Base-by-base conservation (phyloP, 495 filamentous ascomycete species). In the Neurospora sp. region DNA sequence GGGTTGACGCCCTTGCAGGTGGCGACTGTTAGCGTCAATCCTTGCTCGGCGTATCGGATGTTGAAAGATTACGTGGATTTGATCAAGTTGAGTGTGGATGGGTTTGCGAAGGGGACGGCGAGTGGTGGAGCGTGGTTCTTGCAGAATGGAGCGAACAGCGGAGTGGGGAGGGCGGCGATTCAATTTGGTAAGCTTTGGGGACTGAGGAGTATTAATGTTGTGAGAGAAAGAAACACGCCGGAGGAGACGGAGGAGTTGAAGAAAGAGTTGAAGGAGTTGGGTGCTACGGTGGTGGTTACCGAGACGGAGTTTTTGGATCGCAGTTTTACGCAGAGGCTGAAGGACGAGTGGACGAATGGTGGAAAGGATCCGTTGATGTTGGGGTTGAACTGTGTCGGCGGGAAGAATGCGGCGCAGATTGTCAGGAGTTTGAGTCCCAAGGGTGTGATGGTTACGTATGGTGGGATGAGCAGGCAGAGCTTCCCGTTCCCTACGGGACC, bases 71-170 rank as follows among this genome's bases (percentile, higher is more conserved):
- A 94, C 79, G 90, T 89, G 54, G 81, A 87, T 9, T 82, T 77
- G 87, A 75, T 82, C 42, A 74, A 62, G 21, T 34, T 73, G 36
- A 77, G 76, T 37, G 73, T 82, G 19, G 81, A 81, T 87, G 77
- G 72, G 40, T 80, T 75, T 28, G 24, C 54, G 6, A 38, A 76
- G 54, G 75, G 76, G 48, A 31, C 75, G 43, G 43, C 71, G 76
- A n/a, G 71, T 71, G 89, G 90, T 70, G 92, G 92, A 15, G 88
- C 92, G 40, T 99, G 96, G 96, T 91, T 97, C 74, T 85, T 98
- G 43, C 96, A 99, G 85, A 99, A 99, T 77, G 96, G 96, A 3
- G 96, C 96, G 10, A 99, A 99, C 79, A 91, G 88, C 70, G 96
- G 94, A 1, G 96, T 98, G 31, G 96, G 96, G 6, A 83, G 96